These are phyloP conservation scores for Cardamine chenopodiifolia DNA, from an alignment of 345 rosid genomes.

Conservation along the genomic window DNA sequence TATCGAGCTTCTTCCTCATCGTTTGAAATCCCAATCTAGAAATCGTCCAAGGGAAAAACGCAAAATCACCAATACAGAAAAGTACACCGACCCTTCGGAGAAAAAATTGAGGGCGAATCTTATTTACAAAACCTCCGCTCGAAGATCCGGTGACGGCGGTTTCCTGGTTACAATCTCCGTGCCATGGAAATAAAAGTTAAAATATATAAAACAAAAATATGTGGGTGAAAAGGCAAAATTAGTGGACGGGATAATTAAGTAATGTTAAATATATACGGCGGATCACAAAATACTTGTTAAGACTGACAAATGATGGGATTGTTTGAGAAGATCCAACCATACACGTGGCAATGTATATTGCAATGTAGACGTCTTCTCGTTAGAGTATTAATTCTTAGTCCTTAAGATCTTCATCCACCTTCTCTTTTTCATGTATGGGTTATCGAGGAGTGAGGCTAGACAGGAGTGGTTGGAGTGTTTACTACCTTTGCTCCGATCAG, in stretches of 20 bases:
- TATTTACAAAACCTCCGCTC: constrained; percentile 14
- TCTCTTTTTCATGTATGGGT: background rate
- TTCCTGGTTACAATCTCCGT: constrained; percentile 32
- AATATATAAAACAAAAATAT: background rate
- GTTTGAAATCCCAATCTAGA: constrained; percentile 21
- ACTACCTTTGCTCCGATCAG: constrained; percentile 28
- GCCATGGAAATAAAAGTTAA: background rate
- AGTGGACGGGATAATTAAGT: constrained; percentile 21
- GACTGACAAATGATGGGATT: constrained; percentile 26
- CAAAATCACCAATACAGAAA: background rate
- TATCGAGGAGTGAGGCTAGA: too few species aligned
- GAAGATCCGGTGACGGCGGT: constrained; percentile 47
- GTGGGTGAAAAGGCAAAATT: constrained; percentile 4
- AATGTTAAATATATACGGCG: constrained; percentile 8
- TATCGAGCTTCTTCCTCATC: constrained; percentile 50
- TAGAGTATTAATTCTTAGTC: background rate
- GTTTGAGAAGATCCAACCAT: background rate
- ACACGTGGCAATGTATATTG: background rate
- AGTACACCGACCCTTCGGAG: background rate
- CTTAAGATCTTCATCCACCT: background rate
- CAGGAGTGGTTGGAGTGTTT: too few species aligned
- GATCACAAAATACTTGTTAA: background rate
- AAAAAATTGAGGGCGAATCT: constrained; percentile 23
- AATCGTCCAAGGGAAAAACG: constrained; percentile 17
- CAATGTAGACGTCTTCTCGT: background rate